Evolutionary conservation across 1,139 yeast species (phyloP).

Genomic region (Magnusiomyces suaveolens): DNA sequence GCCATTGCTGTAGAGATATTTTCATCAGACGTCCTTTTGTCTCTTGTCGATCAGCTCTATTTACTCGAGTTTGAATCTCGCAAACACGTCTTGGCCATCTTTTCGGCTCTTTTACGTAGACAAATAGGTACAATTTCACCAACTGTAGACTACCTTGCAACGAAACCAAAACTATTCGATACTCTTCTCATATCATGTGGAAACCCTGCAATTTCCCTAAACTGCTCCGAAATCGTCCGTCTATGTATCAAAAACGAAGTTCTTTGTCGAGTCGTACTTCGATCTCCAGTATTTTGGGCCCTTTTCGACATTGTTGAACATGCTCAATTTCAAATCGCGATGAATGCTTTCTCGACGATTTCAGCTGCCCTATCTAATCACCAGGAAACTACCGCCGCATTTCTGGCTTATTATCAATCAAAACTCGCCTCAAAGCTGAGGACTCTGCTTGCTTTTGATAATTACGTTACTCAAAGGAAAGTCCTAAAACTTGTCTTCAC

Average conservation of each 20-base stretch:
- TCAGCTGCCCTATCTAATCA: conserved; percentile 65
- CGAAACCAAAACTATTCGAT: conserved; percentile 56
- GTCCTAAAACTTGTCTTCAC: conserved; percentile 69
- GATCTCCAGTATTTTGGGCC: conserved; percentile 62
- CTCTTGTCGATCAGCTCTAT: conserved; percentile 48
- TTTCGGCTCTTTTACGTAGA: conserved; percentile 68
- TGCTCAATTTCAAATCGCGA: conserved; percentile 15
- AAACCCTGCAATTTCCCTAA: conserved; percentile 57
- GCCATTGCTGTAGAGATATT: conserved; percentile 62
- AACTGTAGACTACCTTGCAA: conserved; percentile 71
- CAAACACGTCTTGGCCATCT: conserved; percentile 70
- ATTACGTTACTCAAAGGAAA: conserved; percentile 89
- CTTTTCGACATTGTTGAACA: conserved; percentile 59
- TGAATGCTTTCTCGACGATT: conserved; percentile 47
- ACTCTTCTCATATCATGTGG: conserved; percentile 64
- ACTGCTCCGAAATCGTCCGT: conserved; percentile 69
- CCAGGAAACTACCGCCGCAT: conserved; percentile 49
- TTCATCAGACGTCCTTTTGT: conserved; percentile 55
- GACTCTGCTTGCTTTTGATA: conserved; percentile 58
- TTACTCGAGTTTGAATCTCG: conserved; percentile 80
- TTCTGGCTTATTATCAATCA: conserved; percentile 39
- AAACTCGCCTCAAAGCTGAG: conserved; percentile 55
- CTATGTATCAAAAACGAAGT: conserved; percentile 79
- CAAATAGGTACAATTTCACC: conserved; percentile 64
- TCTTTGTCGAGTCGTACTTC: conserved; percentile 49